These are phyloP conservation scores for Diaporthe batatas DNA, from an alignment of 2,329 filamentous ascomycete genomes.

Conservation along the genomic window DNA sequence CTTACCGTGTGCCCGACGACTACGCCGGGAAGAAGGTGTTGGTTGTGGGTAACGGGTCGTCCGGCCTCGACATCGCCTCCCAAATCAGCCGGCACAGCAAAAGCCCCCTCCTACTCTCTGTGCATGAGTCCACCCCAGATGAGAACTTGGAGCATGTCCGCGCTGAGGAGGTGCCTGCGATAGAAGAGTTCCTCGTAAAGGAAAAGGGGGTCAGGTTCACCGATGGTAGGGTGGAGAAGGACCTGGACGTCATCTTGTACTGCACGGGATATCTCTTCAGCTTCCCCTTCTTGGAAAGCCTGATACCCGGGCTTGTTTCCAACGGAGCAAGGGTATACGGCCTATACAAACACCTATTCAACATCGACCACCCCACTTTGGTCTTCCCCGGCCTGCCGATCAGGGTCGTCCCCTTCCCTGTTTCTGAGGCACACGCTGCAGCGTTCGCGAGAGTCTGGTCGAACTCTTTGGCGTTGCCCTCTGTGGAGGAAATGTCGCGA, in stretches of 20 bases:
- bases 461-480: constrained; percentile 75
- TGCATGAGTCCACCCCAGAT: constrained; percentile 62
- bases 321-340: constrained; percentile 78
- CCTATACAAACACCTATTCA: constrained; percentile 85
- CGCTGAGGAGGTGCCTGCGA: constrained; percentile 68
- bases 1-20: constrained; percentile 75
- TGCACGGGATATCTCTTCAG: constrained; percentile 92
- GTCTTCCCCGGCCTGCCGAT: constrained; percentile 82
- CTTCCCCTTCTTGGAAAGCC: constrained; percentile 75
- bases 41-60: constrained; percentile 87
- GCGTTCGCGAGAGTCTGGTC: constrained; percentile 83
- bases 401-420: constrained; percentile 88
- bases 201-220: constrained; percentile 73
- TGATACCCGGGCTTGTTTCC: constrained; percentile 68
- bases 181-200: constrained; percentile 67
- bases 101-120: constrained; percentile 75
- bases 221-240: constrained; percentile 72
- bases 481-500: constrained; percentile 71
- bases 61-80: constrained; percentile 83
- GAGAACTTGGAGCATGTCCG: constrained; percentile 60
- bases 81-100: constrained; percentile 77
- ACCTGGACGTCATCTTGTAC: constrained; percentile 84
- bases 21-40: constrained; percentile 81
- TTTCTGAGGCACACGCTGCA: constrained; percentile 84
- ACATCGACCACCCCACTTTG: constrained; percentile 80